phyloP scores from a whole-genome alignment of 495 filamentous ascomycete species.

The Extremus antarcticus region DNA sequence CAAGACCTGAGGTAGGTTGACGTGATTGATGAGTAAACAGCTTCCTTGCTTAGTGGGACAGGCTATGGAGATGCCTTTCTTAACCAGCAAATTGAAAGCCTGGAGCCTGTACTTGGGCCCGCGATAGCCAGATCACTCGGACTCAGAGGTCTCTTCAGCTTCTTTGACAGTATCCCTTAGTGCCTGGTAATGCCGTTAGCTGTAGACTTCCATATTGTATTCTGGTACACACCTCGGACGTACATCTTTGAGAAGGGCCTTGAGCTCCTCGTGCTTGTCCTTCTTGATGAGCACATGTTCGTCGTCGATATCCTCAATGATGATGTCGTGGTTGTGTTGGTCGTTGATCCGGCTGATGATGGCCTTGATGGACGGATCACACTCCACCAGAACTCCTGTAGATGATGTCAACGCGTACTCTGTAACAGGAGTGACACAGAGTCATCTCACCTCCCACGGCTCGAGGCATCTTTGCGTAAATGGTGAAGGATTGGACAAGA shows the following conservation, averaged over 20 bases:
- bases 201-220: neutral
- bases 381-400: slow-evolving; percentile 32
- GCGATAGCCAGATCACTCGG: slow-evolving; percentile 17
- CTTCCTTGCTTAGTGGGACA: no score
- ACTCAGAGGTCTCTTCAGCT: slow-evolving; percentile 27
- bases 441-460: slow-evolving; percentile 7
- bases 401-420: neutral
- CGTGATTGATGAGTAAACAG: no score
- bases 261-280: slow-evolving; percentile 51
- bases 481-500: neutral
- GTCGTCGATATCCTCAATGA: slow-evolving; percentile 47
- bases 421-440: neutral
- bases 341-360: slow-evolving; percentile 64
- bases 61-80: neutral
- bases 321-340: slow-evolving; percentile 52
- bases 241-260: slow-evolving; percentile 51
- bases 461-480: slow-evolving; percentile 12
- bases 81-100: neutral
- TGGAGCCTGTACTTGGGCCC: neutral
- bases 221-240: neutral
- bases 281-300: slow-evolving; percentile 39
- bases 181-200: slow-evolving; percentile 14
- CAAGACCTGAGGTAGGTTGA: no score
- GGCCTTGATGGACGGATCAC: slow-evolving; percentile 63
- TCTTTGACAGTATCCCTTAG: slow-evolving; percentile 30